Base-by-base conservation (phyloP, 2,329 filamentous ascomycete species). In the Phyllosticta paracitricarpa region DNA sequence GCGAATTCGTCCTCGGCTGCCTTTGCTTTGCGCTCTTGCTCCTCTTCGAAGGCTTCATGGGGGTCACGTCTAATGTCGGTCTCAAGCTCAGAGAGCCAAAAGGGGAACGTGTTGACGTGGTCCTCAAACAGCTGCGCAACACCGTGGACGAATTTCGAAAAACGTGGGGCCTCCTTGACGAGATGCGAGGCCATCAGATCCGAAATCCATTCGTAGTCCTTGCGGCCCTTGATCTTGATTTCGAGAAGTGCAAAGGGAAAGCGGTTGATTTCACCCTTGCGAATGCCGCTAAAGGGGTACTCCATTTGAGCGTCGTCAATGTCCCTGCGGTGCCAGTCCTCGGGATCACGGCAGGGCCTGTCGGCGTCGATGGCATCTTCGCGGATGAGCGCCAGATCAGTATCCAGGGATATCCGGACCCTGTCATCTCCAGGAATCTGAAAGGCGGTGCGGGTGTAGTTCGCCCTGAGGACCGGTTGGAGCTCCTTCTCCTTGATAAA, bases 91-190 rank as follows among this genome's bases (percentile, higher is more conserved):
- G 88, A 88, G 35, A 97, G 83, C 94, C 94, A 99, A 78, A 97
- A 97, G 14, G 94, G 94, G 69, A 97, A 86, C 64, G 85, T 92
- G 76, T 97, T 97, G 73, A 99, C 92, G 70, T 96, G 85, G 74
- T 99, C 78, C 69, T 97, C 94, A 67, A 97, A 97, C 2, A 99
- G 81, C 51, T 88, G 87, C 7, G 93, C 92, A 4, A 95, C 87
- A 64, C 94, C 94, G 69, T 99, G 93, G 2, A 96, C 89, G 68
- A 97, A 99, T 74, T 99, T 99, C 68, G 91, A 97, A 77, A 99
- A 99, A 57, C 89, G 85, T 1, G 92, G 90, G 0, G 89, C 87
- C 54, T 91, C 86, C 71, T 96, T 91, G 65, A 99, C 89, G 4
- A 99, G 82, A 73, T 99, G 93, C 4, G 91, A 97, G 58, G 84